phyloP scores from a whole-genome alignment of 2,329 filamentous ascomycete genomes.

The Nemania bipapillata region DNA sequence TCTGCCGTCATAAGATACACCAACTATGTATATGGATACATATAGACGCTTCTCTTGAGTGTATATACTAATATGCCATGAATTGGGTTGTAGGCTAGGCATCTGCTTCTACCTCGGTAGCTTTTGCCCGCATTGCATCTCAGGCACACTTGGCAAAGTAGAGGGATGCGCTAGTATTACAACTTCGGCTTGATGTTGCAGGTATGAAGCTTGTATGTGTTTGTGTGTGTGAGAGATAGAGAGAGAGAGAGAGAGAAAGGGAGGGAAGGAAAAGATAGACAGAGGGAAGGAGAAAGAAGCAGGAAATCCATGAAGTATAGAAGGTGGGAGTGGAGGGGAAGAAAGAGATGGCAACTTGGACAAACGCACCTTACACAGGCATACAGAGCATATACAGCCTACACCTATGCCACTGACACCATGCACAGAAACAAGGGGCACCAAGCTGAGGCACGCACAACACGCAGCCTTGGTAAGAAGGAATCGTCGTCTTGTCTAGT shows the following conservation, averaged over 20 bases:
- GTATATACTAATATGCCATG: background rate
- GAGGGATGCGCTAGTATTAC: background rate
- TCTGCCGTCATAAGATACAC: background rate
- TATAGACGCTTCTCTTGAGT: background rate
- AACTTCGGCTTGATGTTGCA: background rate
- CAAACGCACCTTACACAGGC: conserved; percentile 25
- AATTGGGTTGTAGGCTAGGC: background rate
- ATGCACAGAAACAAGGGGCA: background rate
- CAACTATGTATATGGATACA: background rate
- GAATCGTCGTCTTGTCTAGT: background rate
- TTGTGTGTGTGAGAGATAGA: background rate
- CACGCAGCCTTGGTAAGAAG: background rate
- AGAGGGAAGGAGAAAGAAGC: background rate
- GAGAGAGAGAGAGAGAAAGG: conserved; percentile 11
- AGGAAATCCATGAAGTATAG: background rate
- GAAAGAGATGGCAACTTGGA: no score
- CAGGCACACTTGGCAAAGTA: background rate
- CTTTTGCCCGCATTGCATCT: background rate
- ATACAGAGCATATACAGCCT: background rate
- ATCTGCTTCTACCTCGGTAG: background rate
- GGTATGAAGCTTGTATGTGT: background rate
- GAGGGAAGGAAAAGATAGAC: conserved; percentile 18
- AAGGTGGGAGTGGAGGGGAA: no score
- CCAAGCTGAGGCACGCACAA: background rate
- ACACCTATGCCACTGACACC: conserved; percentile 1